Evolutionary conservation across 306 rosid genomes (phyloP).

Genomic region (Trifolium pratense): DNA sequence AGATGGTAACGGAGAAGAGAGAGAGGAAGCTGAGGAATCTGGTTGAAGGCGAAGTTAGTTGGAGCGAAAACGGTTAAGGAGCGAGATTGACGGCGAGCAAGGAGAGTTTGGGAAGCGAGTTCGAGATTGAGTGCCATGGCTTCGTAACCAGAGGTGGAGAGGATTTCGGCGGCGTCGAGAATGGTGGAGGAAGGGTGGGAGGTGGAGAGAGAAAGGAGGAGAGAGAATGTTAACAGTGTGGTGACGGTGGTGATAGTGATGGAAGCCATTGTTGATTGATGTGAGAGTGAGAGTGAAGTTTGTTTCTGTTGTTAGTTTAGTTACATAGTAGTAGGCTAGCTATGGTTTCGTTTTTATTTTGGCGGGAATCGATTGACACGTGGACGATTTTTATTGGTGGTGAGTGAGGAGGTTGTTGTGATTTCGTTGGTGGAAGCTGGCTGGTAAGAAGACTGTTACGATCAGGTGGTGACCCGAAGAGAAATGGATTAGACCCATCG

Average conservation of each 20-base stretch:
- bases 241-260: neutral
- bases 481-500: too few relatives aligned
- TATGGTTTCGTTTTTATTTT: neutral
- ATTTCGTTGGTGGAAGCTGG: neutral
- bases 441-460: neutral
- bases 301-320: neutral
- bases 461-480: neutral
- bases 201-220: constrained; percentile 38
- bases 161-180: constrained; percentile 61
- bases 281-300: neutral
- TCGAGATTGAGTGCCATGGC: constrained; percentile 64
- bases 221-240: constrained; percentile 23
- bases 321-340: neutral
- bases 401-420: neutral
- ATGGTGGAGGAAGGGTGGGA: constrained; percentile 46
- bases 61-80: constrained; percentile 59
- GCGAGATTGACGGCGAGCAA: constrained; percentile 50
- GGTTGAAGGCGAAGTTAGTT: constrained; percentile 43
- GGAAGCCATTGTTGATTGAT: constrained; percentile 50
- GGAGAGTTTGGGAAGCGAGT: constrained; percentile 54
- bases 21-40: constrained; percentile 44
- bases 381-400: neutral
- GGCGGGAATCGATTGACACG: constrained; percentile 23
- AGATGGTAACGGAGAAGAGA: constrained; percentile 64
- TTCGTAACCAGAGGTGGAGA: constrained; percentile 56